Evolutionary conservation across 495 filamentous ascomycete genomes (phyloP).

Genomic region (Mycothermus thermophilus): DNA sequence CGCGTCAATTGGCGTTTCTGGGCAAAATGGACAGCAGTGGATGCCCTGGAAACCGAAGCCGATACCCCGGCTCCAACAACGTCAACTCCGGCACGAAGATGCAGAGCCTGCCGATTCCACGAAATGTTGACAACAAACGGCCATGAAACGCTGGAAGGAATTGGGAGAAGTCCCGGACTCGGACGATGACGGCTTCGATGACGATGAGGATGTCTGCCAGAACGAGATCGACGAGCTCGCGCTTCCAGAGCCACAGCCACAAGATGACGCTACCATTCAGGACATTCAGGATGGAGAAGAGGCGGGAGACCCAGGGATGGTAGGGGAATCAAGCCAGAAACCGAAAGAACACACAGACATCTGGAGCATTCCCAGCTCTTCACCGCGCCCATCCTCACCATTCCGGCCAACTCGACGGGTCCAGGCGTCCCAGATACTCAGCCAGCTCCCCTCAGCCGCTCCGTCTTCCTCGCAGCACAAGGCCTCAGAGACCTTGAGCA

Average conservation of each 20-base stretch:
- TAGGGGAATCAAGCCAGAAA: background rate
- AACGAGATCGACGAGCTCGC: background rate
- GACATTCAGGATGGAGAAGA: too few relatives aligned
- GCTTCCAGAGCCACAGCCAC: background rate
- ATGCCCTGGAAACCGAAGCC: too few relatives aligned
- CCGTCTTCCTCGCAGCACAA: too few relatives aligned
- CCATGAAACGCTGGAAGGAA: conserved; percentile 45
- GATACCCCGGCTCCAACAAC: too few relatives aligned
- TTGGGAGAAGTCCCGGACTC: conserved; percentile 44
- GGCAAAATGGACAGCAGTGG: too few relatives aligned
- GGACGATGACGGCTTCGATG: conserved; percentile 38
- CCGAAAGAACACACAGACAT: conserved; percentile 6
- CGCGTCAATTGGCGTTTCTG: too few relatives aligned
- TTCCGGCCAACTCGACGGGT: background rate
- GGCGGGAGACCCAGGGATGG: too few relatives aligned
- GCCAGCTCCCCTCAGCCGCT: background rate
- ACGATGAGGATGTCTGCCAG: conserved; percentile 5
- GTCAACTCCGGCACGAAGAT: too few relatives aligned
- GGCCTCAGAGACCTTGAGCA: too few relatives aligned
- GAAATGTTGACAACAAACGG: conserved; percentile 16
- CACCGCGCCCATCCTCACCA: background rate
- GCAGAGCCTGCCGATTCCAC: too few relatives aligned
- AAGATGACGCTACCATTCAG: background rate
- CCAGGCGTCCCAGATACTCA: conserved; percentile 1
- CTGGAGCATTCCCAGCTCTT: conserved; percentile 12